Percentiles rank a stretch among this genome's conserved stretches.
Evolutionary conservation across 1,139 yeast genomes (phyloP).

Genomic region (Lodderomyces elongisporus): DNA sequence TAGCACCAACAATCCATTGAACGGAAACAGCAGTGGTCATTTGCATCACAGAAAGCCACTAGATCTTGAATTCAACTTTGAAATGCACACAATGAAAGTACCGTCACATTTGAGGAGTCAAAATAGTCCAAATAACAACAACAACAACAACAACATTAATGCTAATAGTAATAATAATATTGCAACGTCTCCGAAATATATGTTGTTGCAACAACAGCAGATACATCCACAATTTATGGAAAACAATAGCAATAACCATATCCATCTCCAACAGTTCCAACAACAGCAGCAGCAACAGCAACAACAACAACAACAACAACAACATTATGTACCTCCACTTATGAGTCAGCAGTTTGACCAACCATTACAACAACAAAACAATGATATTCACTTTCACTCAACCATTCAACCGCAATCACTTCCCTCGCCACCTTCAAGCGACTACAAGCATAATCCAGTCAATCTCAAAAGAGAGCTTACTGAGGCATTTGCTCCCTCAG

Average conservation of each 20-base stretch:
- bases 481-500: slow-evolving; percentile 33
- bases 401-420: background rate
- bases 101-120: slow-evolving; percentile 8
- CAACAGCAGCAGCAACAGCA: slow-evolving; percentile 5
- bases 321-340: slow-evolving; percentile 4
- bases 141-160: no score
- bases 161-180: no score
- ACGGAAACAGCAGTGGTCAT: background rate
- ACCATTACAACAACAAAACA: slow-evolving; percentile 6
- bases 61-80: slow-evolving; percentile 21
- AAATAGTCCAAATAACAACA: slow-evolving; percentile 2
- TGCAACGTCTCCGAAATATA: background rate
- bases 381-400: slow-evolving; percentile 13
- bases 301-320: slow-evolving; percentile 7
- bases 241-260: slow-evolving; percentile 1
- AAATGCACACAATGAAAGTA: slow-evolving; percentile 30
- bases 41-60: slow-evolving; percentile 1
- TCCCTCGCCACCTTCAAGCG: background rate
- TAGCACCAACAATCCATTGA: slow-evolving; percentile 1
- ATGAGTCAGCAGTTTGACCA: slow-evolving; percentile 5
- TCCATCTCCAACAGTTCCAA: background rate
- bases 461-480: slow-evolving; percentile 27
- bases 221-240: background rate
- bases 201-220: background rate
- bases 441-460: background rate